phyloP scores from a whole-genome alignment of 495 filamentous ascomycete species.

The Bathelium albidoporum region DNA sequence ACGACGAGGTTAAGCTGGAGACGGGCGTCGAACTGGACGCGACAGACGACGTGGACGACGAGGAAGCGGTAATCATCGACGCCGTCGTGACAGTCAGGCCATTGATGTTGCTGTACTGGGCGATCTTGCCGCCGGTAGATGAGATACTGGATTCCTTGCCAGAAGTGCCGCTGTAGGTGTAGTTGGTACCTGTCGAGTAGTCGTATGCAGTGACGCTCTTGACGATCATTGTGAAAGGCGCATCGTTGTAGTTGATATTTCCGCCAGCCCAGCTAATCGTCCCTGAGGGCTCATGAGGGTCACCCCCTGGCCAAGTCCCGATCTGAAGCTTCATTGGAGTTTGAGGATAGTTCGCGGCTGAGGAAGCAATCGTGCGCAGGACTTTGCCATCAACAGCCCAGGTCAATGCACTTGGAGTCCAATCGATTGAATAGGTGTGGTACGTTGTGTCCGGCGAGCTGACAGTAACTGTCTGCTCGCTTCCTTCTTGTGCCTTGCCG shows the following conservation, averaged over 20 bases:
- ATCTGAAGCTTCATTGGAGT: constrained; percentile 82
- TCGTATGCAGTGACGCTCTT: constrained; percentile 68
- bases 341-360: constrained; percentile 66
- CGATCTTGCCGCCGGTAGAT: constrained; percentile 56
- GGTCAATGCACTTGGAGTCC: constrained; percentile 62
- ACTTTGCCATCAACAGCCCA: constrained; percentile 71
- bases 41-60: neutral
- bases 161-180: constrained; percentile 64
- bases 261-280: constrained; percentile 88
- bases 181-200: constrained; percentile 79
- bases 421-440: constrained; percentile 86
- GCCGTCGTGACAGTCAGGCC: neutral
- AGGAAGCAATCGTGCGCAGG: constrained; percentile 57
- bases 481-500: constrained; percentile 69
- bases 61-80: neutral
- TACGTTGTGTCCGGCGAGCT: constrained; percentile 51
- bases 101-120: constrained; percentile 1
- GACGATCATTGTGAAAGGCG: constrained; percentile 78
- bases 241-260: constrained; percentile 62
- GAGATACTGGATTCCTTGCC: constrained; percentile 74
- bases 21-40: neutral
- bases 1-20: neutral
- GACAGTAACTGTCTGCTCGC: constrained; percentile 56
- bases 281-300: constrained; percentile 55
- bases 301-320: constrained; percentile 82